Evolutionary conservation across 2,329 filamentous ascomycete genomes (phyloP), one percentile per base, ranked within the genome.

Genomic region (Aspergillus tamarii): DNA sequence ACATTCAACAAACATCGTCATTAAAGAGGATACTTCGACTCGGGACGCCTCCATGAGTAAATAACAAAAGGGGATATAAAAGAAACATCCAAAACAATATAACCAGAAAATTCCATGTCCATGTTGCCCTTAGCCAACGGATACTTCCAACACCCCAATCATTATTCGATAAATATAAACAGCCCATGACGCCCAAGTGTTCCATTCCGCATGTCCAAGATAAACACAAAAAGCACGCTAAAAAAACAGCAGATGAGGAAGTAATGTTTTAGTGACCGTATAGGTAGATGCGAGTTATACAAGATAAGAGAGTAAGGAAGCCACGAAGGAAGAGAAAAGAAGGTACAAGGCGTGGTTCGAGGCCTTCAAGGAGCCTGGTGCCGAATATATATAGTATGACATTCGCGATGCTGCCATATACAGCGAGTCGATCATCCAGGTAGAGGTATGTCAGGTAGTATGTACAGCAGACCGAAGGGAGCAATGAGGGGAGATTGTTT

Each of bases 141-240:
- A 46, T 60, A 50, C 32, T 28, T 57, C 36, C 21, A 19, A 62
- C 39, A 41, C 52, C 26, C 19, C 26, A 52, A 34, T 58, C 57
- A 59, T 52, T 30, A 59, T 52, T 36, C 43, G 21, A 57, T 5
- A 41, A 50, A 63, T 55, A 63, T 55, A 39, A 59, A 52, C 21
- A 43, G 52, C 19, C 57, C 53, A 32, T 50, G 57, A 50, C 57
- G 45, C 57, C 57, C 21, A 59, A 46, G 57, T 19, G 46, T 59
- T 50, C 43, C 57, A 34, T 48, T 30, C 41, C 30, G 21, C n/a
- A 52, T 36, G 11, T 36, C 32, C 57, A 30, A 41, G 36, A 46
- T 28, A 10, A 50, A 52, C 57, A 11, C n/a, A 50, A 34, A 32
- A 26, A 32, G 21, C 34, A 59, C 57, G 57, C 57, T 59, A 59